Evolutionary conservation across 176 grass and related monocot species (phyloP).

Genomic region (Zizania latifolia): DNA sequence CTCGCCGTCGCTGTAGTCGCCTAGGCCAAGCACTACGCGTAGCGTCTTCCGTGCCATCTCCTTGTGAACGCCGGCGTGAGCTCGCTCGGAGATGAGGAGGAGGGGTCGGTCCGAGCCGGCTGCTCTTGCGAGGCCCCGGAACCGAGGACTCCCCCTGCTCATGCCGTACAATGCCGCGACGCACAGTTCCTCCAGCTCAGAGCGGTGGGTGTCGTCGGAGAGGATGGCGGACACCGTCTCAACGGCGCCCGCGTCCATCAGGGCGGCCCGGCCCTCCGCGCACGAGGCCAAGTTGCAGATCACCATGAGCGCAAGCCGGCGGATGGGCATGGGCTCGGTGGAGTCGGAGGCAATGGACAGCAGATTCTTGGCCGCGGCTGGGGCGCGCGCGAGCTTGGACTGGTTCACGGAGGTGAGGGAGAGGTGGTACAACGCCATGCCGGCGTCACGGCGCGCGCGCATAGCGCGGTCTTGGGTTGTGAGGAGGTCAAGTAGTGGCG

Average conservation of each 20-base stretch:
- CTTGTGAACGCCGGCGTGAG: conserved; percentile 20
- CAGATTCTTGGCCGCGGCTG: conserved; percentile 29
- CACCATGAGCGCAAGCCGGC: conserved; percentile 72
- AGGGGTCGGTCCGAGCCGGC: conserved; percentile 54
- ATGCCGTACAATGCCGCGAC: conserved; percentile 63
- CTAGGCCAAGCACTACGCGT: conserved; percentile 26
- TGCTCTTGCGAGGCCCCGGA: conserved; percentile 61
- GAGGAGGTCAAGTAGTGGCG: conserved; percentile 51
- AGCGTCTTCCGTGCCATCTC: conserved; percentile 62
- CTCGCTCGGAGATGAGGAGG: conserved; percentile 36
- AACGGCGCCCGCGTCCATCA: conserved; percentile 65
- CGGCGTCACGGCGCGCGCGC: conserved; percentile 50
- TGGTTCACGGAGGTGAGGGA: conserved; percentile 44
- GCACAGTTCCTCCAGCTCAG: conserved; percentile 46
- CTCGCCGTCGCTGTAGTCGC: background rate
- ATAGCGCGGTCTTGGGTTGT: background rate
- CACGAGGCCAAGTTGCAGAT: conserved; percentile 57
- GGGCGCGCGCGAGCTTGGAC: conserved; percentile 47
- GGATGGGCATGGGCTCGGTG: conserved; percentile 19
- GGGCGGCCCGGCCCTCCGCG: conserved; percentile 49
- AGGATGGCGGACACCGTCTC: conserved; percentile 39
- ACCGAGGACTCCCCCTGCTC: conserved; percentile 66
- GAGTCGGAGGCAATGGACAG: conserved; percentile 32
- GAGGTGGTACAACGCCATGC: conserved; percentile 68
- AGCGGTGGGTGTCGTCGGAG: background rate